Evolutionary conservation across 2,329 filamentous ascomycete genomes (phyloP).

Genomic region (Decorospora gaudefroyi): DNA sequence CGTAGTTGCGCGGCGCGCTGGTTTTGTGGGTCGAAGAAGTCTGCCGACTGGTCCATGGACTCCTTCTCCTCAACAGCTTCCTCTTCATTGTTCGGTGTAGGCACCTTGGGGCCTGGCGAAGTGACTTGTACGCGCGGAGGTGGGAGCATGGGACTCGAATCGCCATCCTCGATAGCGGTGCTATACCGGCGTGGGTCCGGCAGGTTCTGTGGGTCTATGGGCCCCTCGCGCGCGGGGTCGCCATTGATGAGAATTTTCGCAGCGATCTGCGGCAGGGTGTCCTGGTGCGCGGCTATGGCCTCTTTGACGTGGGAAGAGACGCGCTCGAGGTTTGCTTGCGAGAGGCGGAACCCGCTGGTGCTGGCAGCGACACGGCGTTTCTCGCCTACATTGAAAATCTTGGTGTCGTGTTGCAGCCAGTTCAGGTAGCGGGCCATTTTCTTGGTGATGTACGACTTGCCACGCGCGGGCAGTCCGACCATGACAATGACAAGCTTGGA

Average conservation of each 20-base stretch:
- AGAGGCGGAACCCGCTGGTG: conserved; percentile 53
- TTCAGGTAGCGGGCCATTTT: conserved; percentile 94
- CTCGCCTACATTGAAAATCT: conserved; percentile 97
- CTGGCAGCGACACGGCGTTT: conserved; percentile 78
- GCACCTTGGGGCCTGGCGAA: conserved; percentile 39
- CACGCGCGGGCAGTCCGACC: conserved; percentile 92
- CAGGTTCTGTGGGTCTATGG: conserved; percentile 42
- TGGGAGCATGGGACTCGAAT: conserved; percentile 12
- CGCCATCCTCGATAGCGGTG: conserved; percentile 31
- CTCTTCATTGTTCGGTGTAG: conserved; percentile 24
- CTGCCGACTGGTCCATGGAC: conserved; percentile 81
- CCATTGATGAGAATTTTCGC: conserved; percentile 65
- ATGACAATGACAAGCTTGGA: conserved; percentile 98
- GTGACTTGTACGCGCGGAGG: conserved; percentile 43
- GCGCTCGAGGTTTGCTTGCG: conserved; percentile 38
- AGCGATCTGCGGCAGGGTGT: conserved; percentile 49
- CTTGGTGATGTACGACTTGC: conserved; percentile 99
- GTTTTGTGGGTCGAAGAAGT: conserved; percentile 93
- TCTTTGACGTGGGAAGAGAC: conserved; percentile 31
- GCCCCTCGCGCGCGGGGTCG: conserved; percentile 49
- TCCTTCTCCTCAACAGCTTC: conserved; percentile 51
- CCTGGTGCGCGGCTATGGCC: conserved; percentile 34
- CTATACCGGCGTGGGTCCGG: conserved; percentile 36
- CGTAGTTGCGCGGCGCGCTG: conserved; percentile 77
- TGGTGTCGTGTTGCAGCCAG: conserved; percentile 95